These are phyloP conservation scores for Avena sativa DNA, from an alignment of 176 grass and related monocot species.

Conservation along the genomic window DNA sequence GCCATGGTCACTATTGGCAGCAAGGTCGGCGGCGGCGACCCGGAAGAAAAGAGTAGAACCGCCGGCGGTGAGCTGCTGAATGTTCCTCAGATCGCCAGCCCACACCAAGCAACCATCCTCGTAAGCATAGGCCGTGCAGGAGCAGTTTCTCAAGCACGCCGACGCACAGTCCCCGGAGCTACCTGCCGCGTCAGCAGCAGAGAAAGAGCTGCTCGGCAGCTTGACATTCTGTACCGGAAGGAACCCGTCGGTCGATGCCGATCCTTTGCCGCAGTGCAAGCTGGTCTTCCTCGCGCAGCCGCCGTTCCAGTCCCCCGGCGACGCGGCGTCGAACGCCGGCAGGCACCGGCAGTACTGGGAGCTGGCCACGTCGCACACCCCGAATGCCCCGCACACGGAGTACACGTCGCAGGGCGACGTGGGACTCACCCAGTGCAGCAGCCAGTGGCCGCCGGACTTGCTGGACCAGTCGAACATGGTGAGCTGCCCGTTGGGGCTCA, in stretches of 20 bases:
- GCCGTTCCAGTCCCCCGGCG: slow-evolving; percentile 33
- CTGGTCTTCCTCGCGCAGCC: slow-evolving; percentile 47
- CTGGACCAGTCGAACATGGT: slow-evolving; percentile 43
- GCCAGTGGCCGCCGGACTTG: slow-evolving; percentile 40
- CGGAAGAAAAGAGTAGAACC: slow-evolving; percentile 37
- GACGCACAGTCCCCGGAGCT: slow-evolving; percentile 32
- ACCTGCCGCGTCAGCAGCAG: neutral
- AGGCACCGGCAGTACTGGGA: slow-evolving; percentile 47
- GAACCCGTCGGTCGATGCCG: slow-evolving; percentile 46
- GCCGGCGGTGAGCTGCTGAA: slow-evolving; percentile 34
- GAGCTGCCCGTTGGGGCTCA: slow-evolving; percentile 54
- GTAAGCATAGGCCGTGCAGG: slow-evolving; percentile 52
- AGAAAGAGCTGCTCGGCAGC: slow-evolving; percentile 39
- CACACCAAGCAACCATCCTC: slow-evolving; percentile 27
- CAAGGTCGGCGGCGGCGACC: slow-evolving; percentile 41
- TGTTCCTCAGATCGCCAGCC: slow-evolving; percentile 30
- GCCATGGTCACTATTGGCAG: neutral
- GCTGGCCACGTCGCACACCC: slow-evolving; percentile 44
- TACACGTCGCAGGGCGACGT: slow-evolving; percentile 56
- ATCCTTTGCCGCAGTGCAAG: slow-evolving; percentile 26
- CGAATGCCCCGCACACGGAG: slow-evolving; percentile 58
- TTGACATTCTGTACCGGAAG: slow-evolving; percentile 39
- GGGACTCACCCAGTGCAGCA: slow-evolving; percentile 55
- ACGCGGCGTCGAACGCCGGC: slow-evolving; percentile 38
- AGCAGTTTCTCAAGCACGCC: slow-evolving; percentile 60